Evolutionary conservation across 441 rosid species (phyloP).

Genomic region (Metrosideros polymorpha): DNA sequence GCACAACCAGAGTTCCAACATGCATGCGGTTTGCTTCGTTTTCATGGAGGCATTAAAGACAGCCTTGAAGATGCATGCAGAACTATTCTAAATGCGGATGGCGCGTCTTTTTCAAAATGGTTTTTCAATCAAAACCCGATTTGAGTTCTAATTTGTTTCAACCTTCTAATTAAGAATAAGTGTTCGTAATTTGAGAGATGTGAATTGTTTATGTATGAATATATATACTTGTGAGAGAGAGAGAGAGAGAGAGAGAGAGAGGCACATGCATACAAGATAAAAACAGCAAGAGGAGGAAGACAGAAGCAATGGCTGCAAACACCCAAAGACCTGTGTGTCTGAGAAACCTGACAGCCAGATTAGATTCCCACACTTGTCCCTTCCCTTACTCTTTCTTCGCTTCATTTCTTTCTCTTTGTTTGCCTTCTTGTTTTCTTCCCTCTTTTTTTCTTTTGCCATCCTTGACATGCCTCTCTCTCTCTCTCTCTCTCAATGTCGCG

Average conservation of each 20-base stretch:
- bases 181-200: neutral
- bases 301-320: neutral
- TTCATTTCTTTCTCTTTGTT: neutral
- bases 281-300: neutral
- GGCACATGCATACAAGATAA: neutral
- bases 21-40: neutral
- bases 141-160: neutral
- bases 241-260: neutral
- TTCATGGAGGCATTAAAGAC: neutral
- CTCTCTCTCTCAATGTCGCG: neutral
- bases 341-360: neutral
- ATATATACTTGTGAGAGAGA: neutral
- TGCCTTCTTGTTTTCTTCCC: neutral
- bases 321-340: neutral
- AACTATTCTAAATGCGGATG: neutral
- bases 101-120: neutral
- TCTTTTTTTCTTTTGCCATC: neutral
- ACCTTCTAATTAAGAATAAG: neutral
- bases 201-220: neutral
- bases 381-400: neutral
- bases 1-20: neutral
- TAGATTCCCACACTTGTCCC: neutral
- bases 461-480: neutral
- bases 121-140: neutral
- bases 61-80: neutral